Evolutionary conservation across 164 flowering plant genomes (phyloP).

Genomic region (Macadamia tetraphylla): DNA sequence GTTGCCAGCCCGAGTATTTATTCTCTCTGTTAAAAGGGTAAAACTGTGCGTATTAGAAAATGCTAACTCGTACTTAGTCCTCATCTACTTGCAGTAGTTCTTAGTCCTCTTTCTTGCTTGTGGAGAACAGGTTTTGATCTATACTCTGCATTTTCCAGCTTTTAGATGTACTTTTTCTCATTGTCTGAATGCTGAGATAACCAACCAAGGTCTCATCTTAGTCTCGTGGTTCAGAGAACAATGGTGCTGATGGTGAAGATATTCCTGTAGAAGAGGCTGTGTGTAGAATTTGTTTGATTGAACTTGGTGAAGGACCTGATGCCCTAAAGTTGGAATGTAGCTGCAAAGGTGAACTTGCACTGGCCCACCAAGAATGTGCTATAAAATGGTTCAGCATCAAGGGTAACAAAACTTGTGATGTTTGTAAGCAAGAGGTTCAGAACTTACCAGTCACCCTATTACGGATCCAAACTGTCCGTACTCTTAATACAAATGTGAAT

Average conservation of each 20-base stretch:
- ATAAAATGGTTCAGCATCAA: conserved; percentile 95
- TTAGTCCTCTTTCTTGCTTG: too few species aligned
- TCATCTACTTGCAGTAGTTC: background rate
- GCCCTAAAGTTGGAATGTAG: conserved; percentile 93
- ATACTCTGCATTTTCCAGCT: background rate
- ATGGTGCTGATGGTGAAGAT: conserved; percentile 69
- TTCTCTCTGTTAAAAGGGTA: too few species aligned
- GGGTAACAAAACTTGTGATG: conserved; percentile 92
- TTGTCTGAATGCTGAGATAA: conserved; percentile 10
- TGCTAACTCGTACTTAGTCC: background rate
- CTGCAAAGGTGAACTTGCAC: conserved; percentile 96
- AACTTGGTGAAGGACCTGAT: conserved; percentile 83
- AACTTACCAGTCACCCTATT: conserved; percentile 85
- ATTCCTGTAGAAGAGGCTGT: conserved; percentile 97
- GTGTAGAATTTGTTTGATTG: conserved; percentile 85
- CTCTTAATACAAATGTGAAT: conserved; percentile 20
- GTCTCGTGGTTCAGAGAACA: conserved; percentile 38
- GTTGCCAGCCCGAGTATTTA: too few species aligned
- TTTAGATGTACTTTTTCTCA: conserved; percentile 3
- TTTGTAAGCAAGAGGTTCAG: conserved; percentile 83
- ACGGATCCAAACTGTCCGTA: conserved; percentile 52
- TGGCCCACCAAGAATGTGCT: conserved; percentile 94
- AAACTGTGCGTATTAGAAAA: too few species aligned
- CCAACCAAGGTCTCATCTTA: conserved; percentile 21
- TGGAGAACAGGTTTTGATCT: too few species aligned